These are phyloP conservation scores for Butyriboletus appendiculatus DNA, from an alignment of 1,284 basidiomycete species.

Conservation along the genomic window DNA sequence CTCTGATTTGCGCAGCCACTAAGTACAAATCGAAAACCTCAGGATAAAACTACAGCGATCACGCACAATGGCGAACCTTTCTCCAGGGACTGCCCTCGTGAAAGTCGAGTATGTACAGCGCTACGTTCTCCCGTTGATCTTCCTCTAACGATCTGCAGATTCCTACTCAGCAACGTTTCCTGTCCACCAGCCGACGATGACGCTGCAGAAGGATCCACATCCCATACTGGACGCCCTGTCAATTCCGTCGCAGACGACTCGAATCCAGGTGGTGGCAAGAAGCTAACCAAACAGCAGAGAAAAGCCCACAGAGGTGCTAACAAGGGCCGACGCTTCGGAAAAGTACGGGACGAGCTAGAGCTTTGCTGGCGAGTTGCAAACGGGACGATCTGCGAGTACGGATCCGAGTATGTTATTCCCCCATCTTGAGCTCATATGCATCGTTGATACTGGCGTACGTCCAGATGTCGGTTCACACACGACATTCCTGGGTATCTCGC, in stretches of 20 bases:
- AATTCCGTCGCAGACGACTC: conserved; percentile 25
- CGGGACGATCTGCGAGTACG: conserved; percentile 65
- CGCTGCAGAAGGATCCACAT: conserved; percentile 67
- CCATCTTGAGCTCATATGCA: not conserved
- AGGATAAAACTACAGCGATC: not conserved
- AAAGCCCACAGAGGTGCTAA: conserved; percentile 77
- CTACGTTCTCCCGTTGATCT: not conserved
- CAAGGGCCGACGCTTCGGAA: conserved; percentile 73
- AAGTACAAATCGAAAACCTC: not conserved
- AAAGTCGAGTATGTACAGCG: conserved; percentile 65
- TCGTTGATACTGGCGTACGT: not conserved
- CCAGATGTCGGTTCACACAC: conserved; percentile 82
- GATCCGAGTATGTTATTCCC: conserved; percentile 50
- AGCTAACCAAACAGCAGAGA: conserved; percentile 60
- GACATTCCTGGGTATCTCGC: conserved; percentile 77
- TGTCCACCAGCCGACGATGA: conserved; percentile 67
- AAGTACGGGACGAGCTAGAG: conserved; percentile 72
- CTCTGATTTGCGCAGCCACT: conserved; percentile 18
- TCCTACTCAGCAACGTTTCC: conserved; percentile 47
- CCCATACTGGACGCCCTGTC: conserved; percentile 34
- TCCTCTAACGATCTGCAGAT: conserved; percentile 44
- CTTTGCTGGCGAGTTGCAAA: conserved; percentile 74
- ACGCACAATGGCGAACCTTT: conserved; percentile 15
- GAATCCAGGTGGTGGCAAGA: conserved; percentile 43
- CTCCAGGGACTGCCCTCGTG: conserved; percentile 67